Base-by-base conservation (phyloP, 345 rosid genomes). In the Tarenaya hassleriana region DNA sequence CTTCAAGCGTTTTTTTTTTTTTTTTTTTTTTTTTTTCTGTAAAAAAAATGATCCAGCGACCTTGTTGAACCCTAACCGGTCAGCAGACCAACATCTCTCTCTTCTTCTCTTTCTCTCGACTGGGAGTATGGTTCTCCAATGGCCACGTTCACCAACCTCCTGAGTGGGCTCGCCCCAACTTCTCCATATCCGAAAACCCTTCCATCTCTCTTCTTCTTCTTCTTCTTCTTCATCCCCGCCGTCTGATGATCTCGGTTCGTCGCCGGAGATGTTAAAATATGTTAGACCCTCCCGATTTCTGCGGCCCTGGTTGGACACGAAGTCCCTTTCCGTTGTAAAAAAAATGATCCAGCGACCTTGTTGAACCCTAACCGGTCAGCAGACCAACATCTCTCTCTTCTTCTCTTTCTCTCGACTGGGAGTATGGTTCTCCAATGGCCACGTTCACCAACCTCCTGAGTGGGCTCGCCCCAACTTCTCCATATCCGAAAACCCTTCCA, bases 251-350 rank as follows among this genome's bases (percentile, higher is more conserved):
- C 50, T 24, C 40, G 14, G 10, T 8, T 42, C 34, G 9, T 20
- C 33, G 10, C 12, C 32, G 55, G 66, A 51, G 46, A 62, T 62
- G 66, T 37, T 53, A 62, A 62, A 62, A 29, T 51, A n/a, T 41
- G 33, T 37, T 34, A 13, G 44, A 42, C 47, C 46, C 33, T 45
- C 19, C 27, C 34, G 4, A 7, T 33, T 20, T 5, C 16, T 41
- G 7, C 61, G 18, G 13, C 3, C 46, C 34, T 8, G 51, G 7
- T 19, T 42, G 18, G 44, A 16, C 0, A 4, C 11, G 19, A 7
- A 8, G 8, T 10, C 27, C 49, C 10, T 7, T 17, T 8, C 16
- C 49, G n/a, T n/a, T n/a, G n/a, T n/a, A n/a, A n/a, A n/a, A n/a
- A n/a, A n/a, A n/a, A n/a, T n/a, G n/a, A n/a, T n/a, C n/a, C n/a